Conservation (phyloP, 768 basidiomycete genomes). For the Gautieria morchelliformis region DNA sequence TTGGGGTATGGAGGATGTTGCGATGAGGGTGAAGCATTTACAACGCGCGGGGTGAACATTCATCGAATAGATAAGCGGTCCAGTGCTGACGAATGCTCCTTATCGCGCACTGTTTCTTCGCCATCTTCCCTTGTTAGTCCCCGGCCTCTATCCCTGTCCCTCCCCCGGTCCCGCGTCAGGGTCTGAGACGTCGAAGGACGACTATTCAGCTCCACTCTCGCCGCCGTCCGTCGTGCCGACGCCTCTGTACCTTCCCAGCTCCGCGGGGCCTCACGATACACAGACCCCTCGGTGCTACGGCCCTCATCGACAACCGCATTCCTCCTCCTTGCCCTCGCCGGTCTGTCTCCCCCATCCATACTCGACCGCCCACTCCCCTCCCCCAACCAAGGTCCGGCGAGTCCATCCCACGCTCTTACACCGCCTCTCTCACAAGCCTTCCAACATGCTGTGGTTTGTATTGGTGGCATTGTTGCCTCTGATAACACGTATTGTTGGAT, state of each 20-base stretch:
- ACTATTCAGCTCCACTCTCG: too few species aligned
- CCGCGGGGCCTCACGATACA: slow-evolving; percentile 24
- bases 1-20: slow-evolving; percentile 22
- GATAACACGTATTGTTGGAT: slow-evolving; percentile 31
- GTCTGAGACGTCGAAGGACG: too few species aligned
- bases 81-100: slow-evolving; percentile 15
- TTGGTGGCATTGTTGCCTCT: slow-evolving; percentile 3
- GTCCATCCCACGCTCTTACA: too few species aligned
- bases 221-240: slow-evolving; percentile 9
- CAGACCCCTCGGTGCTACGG: not conserved
- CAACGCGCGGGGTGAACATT: too few species aligned
- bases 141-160: not conserved
- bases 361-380: slow-evolving; percentile 17
- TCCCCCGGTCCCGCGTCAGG: not conserved
- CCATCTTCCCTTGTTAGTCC: too few species aligned
- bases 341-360: slow-evolving; percentile 43
- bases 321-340: slow-evolving; percentile 25
- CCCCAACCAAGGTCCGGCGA: slow-evolving; percentile 38
- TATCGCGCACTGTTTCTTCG: slow-evolving; percentile 16
- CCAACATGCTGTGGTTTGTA: not conserved
- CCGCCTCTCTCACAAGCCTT: too few species aligned
- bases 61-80: too few species aligned
- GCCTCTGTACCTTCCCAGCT: slow-evolving; percentile 17
- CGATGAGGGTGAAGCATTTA: not conserved
- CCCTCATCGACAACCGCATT: slow-evolving; percentile 30